Evolutionary conservation across 345 rosid genomes (phyloP), one percentile per base, ranked within the genome.

Genomic region (Pistacia integerrima): DNA sequence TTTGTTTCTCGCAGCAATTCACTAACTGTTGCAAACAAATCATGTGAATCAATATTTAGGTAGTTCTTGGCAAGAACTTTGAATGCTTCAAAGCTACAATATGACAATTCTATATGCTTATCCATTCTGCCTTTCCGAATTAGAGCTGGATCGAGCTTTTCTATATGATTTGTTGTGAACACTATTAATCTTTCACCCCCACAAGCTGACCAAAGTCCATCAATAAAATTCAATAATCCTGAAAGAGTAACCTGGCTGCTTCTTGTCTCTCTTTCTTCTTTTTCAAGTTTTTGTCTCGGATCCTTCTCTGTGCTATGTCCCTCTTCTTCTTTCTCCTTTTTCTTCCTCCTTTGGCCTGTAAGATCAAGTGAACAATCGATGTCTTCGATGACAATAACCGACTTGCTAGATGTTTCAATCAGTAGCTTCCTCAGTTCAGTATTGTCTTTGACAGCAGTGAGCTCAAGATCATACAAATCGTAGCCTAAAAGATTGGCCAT

Each of bases 301-400:
- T 75, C 76, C 55, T 41, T 51, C 60, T 54, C 70, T 6, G 49
- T 38, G 44, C 6, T 38, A 38, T 38, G 76, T 2, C 55, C 66
- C 3, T 77, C 60, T 9, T 82, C 69, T 18, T 70, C 60, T 60
- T 74, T 72, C 75, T 77, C 77, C 73, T 76, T 75, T 14, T 73
- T 69, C 73, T 62, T 78, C 77, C 72, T 78, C 88, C 88, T 78
- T 62, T 82, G 80, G 0, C 84, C 82, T 0, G 86, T 85, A 9
- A 85, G 77, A 55, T 78, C 84, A 8, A 85, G 88, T 1, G 86
- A 85, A 70, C 88, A 85, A 74, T 85, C 88, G 10, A 85, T 82
- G 69, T 82, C n/a, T 70, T 85, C 88, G 0, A 85, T 85, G 69
- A 85, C 84, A 5, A 85, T 67, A 7, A 85, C 64, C 0, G 82